These are phyloP conservation scores for Fusarium tupiense DNA, from an alignment of 2,329 filamentous ascomycete species.

Conservation along the genomic window DNA sequence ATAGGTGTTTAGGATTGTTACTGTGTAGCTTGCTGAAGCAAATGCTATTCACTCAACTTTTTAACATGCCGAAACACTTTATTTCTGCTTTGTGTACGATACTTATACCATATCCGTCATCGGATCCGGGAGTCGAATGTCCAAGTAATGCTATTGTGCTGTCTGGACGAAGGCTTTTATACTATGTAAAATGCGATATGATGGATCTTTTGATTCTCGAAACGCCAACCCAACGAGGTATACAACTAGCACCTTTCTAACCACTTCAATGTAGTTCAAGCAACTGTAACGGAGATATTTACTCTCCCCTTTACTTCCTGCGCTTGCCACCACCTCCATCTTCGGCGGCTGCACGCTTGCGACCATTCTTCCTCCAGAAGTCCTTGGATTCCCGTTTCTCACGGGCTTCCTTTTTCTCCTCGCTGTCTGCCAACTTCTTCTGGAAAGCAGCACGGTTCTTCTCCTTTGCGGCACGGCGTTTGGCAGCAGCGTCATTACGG, in stretches of 20 bases:
- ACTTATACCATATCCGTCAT: neutral
- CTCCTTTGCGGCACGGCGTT: conserved; percentile 86
- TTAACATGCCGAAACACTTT: conserved; percentile 33
- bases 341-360: conserved; percentile 64
- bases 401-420: conserved; percentile 84
- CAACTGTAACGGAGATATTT: neutral
- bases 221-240: conserved; percentile 41
- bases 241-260: conserved; percentile 32
- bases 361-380: conserved; percentile 91
- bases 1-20: conserved; percentile 45
- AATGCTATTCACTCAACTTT: conserved; percentile 21
- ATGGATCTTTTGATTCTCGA: conserved; percentile 29
- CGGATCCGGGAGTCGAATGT: neutral
- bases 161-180: neutral
- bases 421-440: conserved; percentile 82
- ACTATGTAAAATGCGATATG: neutral
- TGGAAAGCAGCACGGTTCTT: conserved; percentile 82
- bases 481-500: conserved; percentile 88
- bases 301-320: conserved; percentile 38
- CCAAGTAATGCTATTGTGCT: neutral
- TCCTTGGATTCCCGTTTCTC: conserved; percentile 94
- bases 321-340: conserved; percentile 53
- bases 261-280: neutral
- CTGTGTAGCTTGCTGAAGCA: conserved; percentile 36
- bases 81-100: conserved; percentile 17